Evolutionary conservation across 1,139 yeast species (phyloP), one percentile per base, ranked within the genome.

Genomic region (Debaryomyces udenii): DNA sequence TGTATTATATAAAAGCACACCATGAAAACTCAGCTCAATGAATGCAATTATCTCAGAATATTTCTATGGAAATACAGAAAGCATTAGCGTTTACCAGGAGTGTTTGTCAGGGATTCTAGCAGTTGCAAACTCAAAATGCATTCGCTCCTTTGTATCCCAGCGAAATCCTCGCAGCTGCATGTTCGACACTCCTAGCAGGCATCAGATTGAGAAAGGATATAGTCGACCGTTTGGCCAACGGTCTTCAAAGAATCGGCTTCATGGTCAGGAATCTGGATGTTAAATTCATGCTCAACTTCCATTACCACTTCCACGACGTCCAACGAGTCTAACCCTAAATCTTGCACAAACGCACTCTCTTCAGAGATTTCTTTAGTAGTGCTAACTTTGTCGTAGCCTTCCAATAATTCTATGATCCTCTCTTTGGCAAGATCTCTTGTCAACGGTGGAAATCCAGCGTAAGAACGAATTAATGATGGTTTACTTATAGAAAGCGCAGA

Each of bases 231-330:
- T 62, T 88, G 91, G 39, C 86, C 84, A 49, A 89, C 88, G 22
- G 94, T 85, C 70, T 83, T 86, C 62, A 89, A 80, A 50, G 78
- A 77, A 60, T 88, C 95, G 33, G 95, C 93, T 62, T 86, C 91
- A 52, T 82, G 80, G 64, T 89, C 96, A 36, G 96, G 94, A 61
- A 89, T 87, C 61, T 83, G 86, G 57, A 80, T 78, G 53, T 82
- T 80, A 63, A 83, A 82, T 58, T 88, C 96, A 53, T 81, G 85
- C 67, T 89, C 96, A 48, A 89, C 80, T 55, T 88, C 95, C 89
- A 89, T 88, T 31, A 89, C 79, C 31, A 88, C 91, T 63, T 89
- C 96, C 35, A 87, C 96, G 27, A 86, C 84, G 58, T 89, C 96
- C 59, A 89, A 78, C 24, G 93, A 84, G 68, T 89, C 96, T 54